Evolutionary conservation across 2,329 filamentous ascomycete species (phyloP).

Genomic region (Penicillium sumatraense): DNA sequence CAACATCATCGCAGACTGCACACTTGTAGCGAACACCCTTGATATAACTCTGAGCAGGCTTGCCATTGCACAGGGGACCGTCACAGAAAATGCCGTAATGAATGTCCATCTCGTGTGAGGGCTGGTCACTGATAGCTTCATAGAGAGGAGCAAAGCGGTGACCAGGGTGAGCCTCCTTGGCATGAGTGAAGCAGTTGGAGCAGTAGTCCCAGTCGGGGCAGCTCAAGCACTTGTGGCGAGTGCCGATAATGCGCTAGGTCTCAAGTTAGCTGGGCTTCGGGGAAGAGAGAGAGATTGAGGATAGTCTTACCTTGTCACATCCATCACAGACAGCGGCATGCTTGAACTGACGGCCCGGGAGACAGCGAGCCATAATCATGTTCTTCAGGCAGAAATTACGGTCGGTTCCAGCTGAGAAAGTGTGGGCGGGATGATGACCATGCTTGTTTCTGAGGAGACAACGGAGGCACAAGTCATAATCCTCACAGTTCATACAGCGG

Average conservation of each 20-base stretch:
- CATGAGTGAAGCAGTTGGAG: conserved; percentile 70
- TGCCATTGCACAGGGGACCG: conserved; percentile 77
- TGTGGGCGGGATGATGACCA: conserved; percentile 88
- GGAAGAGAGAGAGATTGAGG: neutral
- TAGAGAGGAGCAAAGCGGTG: conserved; percentile 92
- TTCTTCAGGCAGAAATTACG: conserved; percentile 63
- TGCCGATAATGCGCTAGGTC: conserved; percentile 72
- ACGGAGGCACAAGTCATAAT: conserved; percentile 86
- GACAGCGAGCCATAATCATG: conserved; percentile 69
- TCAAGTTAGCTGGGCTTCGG: conserved; percentile 15
- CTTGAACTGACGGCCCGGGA: conserved; percentile 76
- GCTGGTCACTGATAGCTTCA: conserved; percentile 62
- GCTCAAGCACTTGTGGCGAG: conserved; percentile 94
- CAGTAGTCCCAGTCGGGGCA: conserved; percentile 99
- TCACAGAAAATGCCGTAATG: conserved; percentile 94
- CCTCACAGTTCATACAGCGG: conserved; percentile 81
- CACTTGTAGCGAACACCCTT: conserved; percentile 93
- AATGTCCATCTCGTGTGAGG: conserved; percentile 51
- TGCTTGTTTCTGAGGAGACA: conserved; percentile 80
- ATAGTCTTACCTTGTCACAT: conserved; percentile 70
- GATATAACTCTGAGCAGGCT: conserved; percentile 62
- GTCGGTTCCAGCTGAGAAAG: conserved; percentile 64
- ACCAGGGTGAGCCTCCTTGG: conserved; percentile 71
- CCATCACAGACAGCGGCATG: conserved; percentile 95
- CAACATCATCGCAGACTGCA: conserved; percentile 89